Percentiles rank a stretch among this genome's conserved stretches.
phyloP scores from a whole-genome alignment of 2,329 filamentous ascomycete genomes.

The Coniosporium uncinatum region DNA sequence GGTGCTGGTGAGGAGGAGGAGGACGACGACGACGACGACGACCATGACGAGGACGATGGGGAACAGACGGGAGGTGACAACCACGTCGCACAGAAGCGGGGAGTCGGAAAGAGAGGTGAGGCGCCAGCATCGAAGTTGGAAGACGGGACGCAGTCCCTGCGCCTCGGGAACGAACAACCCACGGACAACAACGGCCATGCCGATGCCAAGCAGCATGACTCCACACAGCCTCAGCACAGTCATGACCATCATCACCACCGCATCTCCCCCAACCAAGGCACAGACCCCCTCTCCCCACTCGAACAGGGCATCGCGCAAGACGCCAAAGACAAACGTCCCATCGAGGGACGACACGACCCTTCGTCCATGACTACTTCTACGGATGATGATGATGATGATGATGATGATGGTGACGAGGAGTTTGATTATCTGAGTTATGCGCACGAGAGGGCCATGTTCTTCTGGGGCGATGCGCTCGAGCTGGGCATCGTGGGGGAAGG shows the following conservation, averaged over 20 bases:
- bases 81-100: neutral
- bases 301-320: conserved; percentile 11
- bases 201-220: conserved; percentile 3
- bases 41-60: neutral
- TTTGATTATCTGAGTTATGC: conserved; percentile 95
- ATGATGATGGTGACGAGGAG: conserved; percentile 58
- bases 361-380: too few species aligned
- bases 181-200: conserved; percentile 11
- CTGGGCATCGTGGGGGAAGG: conserved; percentile 70
- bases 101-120: neutral
- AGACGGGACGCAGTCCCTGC: conserved; percentile 3
- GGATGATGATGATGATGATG: neutral
- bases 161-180: conserved; percentile 7
- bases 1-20: neutral
- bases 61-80: neutral
- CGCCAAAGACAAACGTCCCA: conserved; percentile 15
- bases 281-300: conserved; percentile 10
- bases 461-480: conserved; percentile 85
- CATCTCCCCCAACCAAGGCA: neutral
- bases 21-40: neutral
- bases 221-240: conserved; percentile 5
- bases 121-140: neutral
- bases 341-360: conserved; percentile 6
- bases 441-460: conserved; percentile 85
- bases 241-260: conserved; percentile 5